Conservation (phyloP, 2,329 filamentous ascomycete species). For the Trichophyton verrucosum region DNA sequence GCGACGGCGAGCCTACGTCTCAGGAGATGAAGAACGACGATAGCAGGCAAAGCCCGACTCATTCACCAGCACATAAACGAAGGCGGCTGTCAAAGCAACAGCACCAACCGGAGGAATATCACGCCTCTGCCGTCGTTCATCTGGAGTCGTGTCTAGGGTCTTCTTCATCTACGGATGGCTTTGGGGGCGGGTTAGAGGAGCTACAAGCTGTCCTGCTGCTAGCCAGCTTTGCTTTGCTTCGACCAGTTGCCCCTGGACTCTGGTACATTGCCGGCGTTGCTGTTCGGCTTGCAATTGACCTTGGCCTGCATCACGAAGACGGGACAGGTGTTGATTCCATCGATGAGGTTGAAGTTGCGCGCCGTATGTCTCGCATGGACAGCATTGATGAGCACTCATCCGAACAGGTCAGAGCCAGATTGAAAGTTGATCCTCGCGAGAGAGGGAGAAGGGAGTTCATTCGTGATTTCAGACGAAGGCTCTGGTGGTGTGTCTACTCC, state of each 20-base stretch:
- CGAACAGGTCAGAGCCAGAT: constrained; percentile 13
- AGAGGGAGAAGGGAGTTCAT: constrained; percentile 65
- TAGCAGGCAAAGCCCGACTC: constrained; percentile 10
- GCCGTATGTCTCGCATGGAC: constrained; percentile 7
- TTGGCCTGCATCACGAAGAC: constrained; percentile 88
- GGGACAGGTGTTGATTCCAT: constrained; percentile 51
- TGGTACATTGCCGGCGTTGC: constrained; percentile 98
- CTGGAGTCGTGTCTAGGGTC: constrained; percentile 71
- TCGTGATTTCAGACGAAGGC: constrained; percentile 67
- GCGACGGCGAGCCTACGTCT: constrained; percentile 13
- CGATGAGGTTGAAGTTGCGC: constrained; percentile 24
- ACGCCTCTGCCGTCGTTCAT: constrained; percentile 86
- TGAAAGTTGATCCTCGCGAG: constrained; percentile 41
- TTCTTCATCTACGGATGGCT: constrained; percentile 50
- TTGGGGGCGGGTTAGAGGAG: constrained; percentile 82
- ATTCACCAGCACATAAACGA: constrained; percentile 28
- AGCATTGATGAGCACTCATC: constrained; percentile 6
- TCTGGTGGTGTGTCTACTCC: constrained; percentile 97
- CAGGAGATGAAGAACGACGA: constrained; percentile 3
- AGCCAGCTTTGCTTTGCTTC: constrained; percentile 78
- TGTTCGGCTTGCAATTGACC: constrained; percentile 75
- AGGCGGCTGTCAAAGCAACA: constrained; percentile 48
- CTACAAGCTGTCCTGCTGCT: constrained; percentile 84
- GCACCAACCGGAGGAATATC: constrained; percentile 83
- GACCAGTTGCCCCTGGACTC: constrained; percentile 81